These are phyloP conservation scores for Rhodomyrtus tomentosa DNA, from an alignment of 345 rosid genomes.

Conservation along the genomic window DNA sequence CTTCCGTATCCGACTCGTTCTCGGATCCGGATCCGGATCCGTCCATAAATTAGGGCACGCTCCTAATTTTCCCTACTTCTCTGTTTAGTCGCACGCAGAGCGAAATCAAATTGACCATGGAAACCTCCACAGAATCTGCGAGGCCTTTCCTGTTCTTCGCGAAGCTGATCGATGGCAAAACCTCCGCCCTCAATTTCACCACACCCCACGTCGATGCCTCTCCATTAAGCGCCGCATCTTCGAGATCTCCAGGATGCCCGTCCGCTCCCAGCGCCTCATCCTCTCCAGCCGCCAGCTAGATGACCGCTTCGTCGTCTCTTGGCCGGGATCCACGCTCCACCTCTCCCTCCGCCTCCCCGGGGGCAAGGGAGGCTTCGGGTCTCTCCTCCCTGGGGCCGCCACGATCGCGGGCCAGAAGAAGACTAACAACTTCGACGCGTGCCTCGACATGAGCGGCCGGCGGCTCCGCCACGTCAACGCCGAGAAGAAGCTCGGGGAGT, in stretches of 20 bases:
- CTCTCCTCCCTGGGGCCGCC: slow-evolving; percentile 90
- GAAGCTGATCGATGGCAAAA: slow-evolving; percentile 50
- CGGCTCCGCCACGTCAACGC: slow-evolving; percentile 93
- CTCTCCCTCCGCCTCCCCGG: slow-evolving; percentile 65
- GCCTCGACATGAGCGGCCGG: slow-evolving; percentile 95
- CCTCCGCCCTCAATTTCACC: slow-evolving; percentile 37
- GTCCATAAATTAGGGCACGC: too few species aligned
- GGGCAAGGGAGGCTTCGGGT: slow-evolving; percentile 96
- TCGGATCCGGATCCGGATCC: too few species aligned
- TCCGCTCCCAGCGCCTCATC: slow-evolving; percentile 49
- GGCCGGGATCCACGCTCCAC: slow-evolving; percentile 45
- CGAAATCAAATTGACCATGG: neutral
- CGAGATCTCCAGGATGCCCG: slow-evolving; percentile 56
- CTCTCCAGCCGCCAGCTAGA: slow-evolving; percentile 45
- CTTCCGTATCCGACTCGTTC: too few species aligned
- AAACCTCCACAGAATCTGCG: neutral
- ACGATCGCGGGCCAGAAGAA: slow-evolving; percentile 96
- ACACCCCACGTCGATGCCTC: slow-evolving; percentile 18
- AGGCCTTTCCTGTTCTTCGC: slow-evolving; percentile 56
- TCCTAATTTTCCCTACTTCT: too few species aligned
- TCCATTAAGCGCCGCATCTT: slow-evolving; percentile 58
- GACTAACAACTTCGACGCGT: slow-evolving; percentile 89
- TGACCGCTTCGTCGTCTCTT: slow-evolving; percentile 23
- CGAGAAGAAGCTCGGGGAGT: slow-evolving; percentile 91
- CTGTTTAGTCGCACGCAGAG: neutral